Evolutionary conservation across 805 yeast species (phyloP), one percentile per base, ranked within the genome.

Genomic region (Candida broadrunensis): DNA sequence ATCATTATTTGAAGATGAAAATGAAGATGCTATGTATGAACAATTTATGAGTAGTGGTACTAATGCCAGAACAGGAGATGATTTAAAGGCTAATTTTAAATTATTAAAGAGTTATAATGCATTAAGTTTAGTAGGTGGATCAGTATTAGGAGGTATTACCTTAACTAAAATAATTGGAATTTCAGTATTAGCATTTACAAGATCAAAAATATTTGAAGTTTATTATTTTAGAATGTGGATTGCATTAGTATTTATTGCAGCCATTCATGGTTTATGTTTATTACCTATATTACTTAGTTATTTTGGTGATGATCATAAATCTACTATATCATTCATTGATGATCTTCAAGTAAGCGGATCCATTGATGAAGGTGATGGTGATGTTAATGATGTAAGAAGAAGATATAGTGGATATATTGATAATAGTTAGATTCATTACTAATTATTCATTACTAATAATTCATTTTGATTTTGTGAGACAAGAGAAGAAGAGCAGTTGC

Each of bases 151-250:
- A 18, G 99, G 99, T 2, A 91, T 91, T 38, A 85, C 96, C 3
- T 56, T 88, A 49, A 93, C 98, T 1, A 91, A 91, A 56, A 63
- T 91, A 17, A 81, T 93, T 50, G 99, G 99, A 1, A 88, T 91
- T 1, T 61, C 74, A 19, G 96, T 91, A 9, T 67, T 91, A 29
- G 95, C 95, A 4, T 89, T 90, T 59, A 88, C 98, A 0, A 70
- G 78, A 47, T 87, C 96, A 15, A 81, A 85, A 59, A 90, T 91
- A 23, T 93, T 91, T 61, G 95, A 88, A 50, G 78, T 91, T 1
- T 91, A 88, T 61, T 91, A 93, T 60, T 91, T 91, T 72, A 69
- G 96, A 45, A 90, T 91, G 97, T 91, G 98, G 98, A 64, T 86
- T 11, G 71, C 89, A 1, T 70, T 91, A 44, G 83, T 91, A 7